These are phyloP conservation scores for Suillus subluteus DNA, from an alignment of 768 basidiomycete genomes.

Conservation along the genomic window DNA sequence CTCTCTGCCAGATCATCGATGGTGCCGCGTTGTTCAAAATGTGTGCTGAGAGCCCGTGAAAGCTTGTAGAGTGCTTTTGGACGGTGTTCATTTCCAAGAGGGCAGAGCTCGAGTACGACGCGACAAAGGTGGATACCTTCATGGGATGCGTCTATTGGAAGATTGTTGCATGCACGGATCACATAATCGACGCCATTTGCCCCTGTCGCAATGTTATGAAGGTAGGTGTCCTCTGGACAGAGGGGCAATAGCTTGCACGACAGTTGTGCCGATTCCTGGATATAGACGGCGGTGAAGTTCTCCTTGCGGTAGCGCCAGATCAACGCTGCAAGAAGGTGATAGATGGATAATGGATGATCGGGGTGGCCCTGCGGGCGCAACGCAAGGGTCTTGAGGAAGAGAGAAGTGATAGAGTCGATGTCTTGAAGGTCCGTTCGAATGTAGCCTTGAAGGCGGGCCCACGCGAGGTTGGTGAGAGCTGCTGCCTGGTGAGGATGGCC, in stretches of 20 bases:
- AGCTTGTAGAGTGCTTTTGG: too few relatives aligned
- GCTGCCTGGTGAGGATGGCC: conserved; percentile 11
- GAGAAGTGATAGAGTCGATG: not conserved
- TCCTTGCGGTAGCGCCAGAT: too few relatives aligned
- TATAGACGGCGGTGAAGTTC: not conserved
- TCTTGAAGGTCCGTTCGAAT: not conserved
- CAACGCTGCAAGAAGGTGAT: not conserved
- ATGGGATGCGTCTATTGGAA: not conserved
- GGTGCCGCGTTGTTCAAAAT: too few relatives aligned
- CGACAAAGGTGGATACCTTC: too few relatives aligned
- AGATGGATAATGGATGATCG: not conserved
- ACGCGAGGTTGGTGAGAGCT: conserved; percentile 19
- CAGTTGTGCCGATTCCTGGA: not conserved
- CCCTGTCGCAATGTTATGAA: not conserved
- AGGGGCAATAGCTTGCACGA: not conserved
- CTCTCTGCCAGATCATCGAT: too few relatives aligned
- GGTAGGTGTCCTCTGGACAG: not conserved
- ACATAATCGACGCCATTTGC: not conserved
- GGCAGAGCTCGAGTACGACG: too few relatives aligned
- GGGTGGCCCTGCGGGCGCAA: not conserved
- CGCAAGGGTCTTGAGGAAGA: not conserved
- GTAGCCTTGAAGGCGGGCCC: not conserved
- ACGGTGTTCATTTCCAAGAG: too few relatives aligned
- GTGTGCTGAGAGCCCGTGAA: too few relatives aligned
- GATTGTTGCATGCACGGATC: not conserved